Conservation (phyloP, 495 filamentous ascomycete species). For the Podospora didyma region DNA sequence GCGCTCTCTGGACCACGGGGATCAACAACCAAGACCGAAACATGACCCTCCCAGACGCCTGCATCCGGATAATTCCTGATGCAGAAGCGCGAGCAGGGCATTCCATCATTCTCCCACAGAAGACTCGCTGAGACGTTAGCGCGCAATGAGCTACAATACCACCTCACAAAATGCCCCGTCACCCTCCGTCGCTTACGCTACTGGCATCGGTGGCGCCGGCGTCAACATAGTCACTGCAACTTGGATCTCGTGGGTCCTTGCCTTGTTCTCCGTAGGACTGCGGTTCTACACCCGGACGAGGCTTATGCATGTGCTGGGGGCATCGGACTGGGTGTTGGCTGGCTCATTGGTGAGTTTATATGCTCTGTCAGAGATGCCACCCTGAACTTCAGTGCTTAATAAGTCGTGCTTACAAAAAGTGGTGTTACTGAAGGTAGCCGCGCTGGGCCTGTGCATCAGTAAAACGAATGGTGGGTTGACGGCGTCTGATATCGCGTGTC, state of each 20-base stretch:
- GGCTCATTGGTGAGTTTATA: conserved; percentile 20
- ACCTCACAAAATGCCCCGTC: too few species aligned
- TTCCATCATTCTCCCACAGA: too few species aligned
- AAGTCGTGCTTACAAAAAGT: neutral
- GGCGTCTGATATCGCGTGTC: neutral
- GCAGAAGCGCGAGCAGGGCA: too few species aligned
- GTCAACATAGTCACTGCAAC: neutral
- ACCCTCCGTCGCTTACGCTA: too few species aligned
- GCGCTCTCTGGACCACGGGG: too few species aligned
- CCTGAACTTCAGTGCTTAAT: neutral
- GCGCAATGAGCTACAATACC: too few species aligned
- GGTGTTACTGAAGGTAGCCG: conserved; percentile 12
- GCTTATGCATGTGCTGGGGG: conserved; percentile 14
- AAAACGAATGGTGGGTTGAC: neutral
- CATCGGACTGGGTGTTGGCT: conserved; percentile 17
- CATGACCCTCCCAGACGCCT: too few species aligned
- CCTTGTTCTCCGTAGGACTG: conserved; percentile 17
- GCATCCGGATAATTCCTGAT: too few species aligned
- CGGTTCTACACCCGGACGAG: conserved; percentile 20
- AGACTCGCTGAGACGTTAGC: too few species aligned
- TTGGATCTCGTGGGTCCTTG: conserved; percentile 13
- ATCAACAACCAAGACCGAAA: too few species aligned
- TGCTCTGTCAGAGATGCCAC: neutral
- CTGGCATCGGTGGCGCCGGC: neutral
- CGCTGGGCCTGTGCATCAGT: conserved; percentile 4